phyloP scores from a whole-genome alignment of 257 asterid species.

The Solanum chilense region DNA sequence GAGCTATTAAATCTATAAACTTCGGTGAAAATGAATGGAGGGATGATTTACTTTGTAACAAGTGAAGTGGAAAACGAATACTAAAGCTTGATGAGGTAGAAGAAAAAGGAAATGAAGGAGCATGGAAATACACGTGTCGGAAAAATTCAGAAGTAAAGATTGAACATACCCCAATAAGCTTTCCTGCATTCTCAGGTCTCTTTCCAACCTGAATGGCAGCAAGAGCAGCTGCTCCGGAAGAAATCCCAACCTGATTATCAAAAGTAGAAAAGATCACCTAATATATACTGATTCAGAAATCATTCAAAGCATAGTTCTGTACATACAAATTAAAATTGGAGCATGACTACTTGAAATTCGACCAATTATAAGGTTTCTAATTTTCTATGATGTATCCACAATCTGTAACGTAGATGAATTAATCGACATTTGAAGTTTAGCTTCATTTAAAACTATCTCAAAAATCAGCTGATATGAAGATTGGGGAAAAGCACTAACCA shows the following conservation, averaged over 20 bases:
- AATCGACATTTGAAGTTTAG: not conserved
- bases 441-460: not conserved
- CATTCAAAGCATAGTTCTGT: not conserved
- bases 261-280: not conserved
- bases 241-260: conserved; percentile 72
- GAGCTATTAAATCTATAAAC: not conserved
- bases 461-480: not conserved
- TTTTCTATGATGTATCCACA: not conserved
- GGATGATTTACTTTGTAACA: not conserved
- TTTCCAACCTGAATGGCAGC: conserved; percentile 79
- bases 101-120: not conserved
- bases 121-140: not conserved
- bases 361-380: not conserved
- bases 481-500: conserved; percentile 46
- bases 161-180: conserved; percentile 69
- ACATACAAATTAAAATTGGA: not conserved
- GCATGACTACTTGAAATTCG: not conserved
- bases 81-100: not conserved
- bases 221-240: conserved; percentile 98
- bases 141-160: not conserved
- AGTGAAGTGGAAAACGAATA: not conserved
- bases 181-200: conserved; percentile 96
- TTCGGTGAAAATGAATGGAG: not conserved
- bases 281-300: not conserved
- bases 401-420: not conserved